These are phyloP conservation scores for Saccharomycopsis sp. DNA, from an alignment of 805 yeast species.

Conservation along the genomic window DNA sequence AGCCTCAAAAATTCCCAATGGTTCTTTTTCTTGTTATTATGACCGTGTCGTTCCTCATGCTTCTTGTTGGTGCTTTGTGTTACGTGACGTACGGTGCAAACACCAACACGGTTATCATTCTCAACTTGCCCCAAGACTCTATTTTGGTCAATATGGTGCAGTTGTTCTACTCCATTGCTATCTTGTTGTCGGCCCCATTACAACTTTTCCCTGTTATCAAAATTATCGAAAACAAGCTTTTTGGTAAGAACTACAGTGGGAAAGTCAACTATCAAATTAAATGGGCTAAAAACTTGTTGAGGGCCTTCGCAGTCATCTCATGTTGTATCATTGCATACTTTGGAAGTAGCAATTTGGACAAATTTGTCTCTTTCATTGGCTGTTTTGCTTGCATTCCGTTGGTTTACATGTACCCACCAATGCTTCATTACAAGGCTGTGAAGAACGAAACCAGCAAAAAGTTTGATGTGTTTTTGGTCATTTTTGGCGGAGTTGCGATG, in stretches of 20 bases:
- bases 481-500: slow-evolving; percentile 57
- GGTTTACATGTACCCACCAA: slow-evolving; percentile 81
- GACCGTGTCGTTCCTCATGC: slow-evolving; percentile 57
- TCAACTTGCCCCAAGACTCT: slow-evolving; percentile 67
- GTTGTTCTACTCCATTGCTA: slow-evolving; percentile 66
- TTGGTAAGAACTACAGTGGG: slow-evolving; percentile 45
- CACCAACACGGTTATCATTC: slow-evolving; percentile 60
- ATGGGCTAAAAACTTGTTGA: slow-evolving; percentile 59
- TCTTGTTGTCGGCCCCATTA: slow-evolving; percentile 71
- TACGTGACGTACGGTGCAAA: slow-evolving; percentile 61
- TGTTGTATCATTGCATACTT: slow-evolving; percentile 55
- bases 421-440: slow-evolving; percentile 57
- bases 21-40: slow-evolving; percentile 55
- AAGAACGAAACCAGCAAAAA: slow-evolving; percentile 35
- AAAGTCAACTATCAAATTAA: slow-evolving; percentile 45
- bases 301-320: slow-evolving; percentile 45
- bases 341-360: slow-evolving; percentile 65
- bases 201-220: slow-evolving; percentile 76
- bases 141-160: slow-evolving; percentile 57
- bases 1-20: slow-evolving; percentile 66
- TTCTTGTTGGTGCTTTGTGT: slow-evolving; percentile 60
- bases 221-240: slow-evolving; percentile 58
- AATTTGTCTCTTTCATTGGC: slow-evolving; percentile 74
- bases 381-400: slow-evolving; percentile 81
- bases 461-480: slow-evolving; percentile 41